phyloP scores from a whole-genome alignment of 306 rosid genomes.

The Calophaca sinica region DNA sequence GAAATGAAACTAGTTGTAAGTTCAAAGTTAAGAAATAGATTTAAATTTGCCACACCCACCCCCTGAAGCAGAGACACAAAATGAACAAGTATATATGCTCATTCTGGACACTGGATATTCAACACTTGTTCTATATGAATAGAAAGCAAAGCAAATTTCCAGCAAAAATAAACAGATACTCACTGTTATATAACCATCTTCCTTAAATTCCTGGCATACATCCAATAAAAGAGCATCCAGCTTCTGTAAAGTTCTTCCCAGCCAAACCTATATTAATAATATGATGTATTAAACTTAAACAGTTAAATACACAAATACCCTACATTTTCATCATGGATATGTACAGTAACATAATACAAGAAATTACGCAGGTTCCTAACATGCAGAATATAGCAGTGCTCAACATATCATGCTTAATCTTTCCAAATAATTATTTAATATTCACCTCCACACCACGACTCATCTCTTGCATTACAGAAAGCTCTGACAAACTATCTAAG shows the following conservation, averaged over 20 bases:
- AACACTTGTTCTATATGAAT: constrained; percentile 32
- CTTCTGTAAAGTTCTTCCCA: constrained; percentile 90
- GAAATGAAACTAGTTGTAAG: constrained; percentile 36
- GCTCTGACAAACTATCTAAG: constrained; percentile 86
- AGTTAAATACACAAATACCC: constrained; percentile 37
- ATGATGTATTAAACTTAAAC: constrained; percentile 30
- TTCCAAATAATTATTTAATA: constrained; percentile 45
- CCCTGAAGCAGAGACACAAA: constrained; percentile 27
- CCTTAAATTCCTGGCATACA: constrained; percentile 93
- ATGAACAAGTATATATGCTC: constrained; percentile 12
- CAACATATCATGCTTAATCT: constrained; percentile 36
- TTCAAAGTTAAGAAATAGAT: constrained; percentile 29
- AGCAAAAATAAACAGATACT: constrained; percentile 53
- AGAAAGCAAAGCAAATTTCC: constrained; percentile 36
- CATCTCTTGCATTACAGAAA: constrained; percentile 94
- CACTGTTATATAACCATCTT: constrained; percentile 85
- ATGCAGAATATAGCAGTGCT: constrained; percentile 16
- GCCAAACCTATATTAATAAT: constrained; percentile 74
- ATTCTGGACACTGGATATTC: constrained; percentile 35
- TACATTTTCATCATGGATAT: constrained; percentile 28
- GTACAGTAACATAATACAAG: constrained; percentile 7
- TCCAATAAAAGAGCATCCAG: constrained; percentile 93
- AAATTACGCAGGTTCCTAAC: constrained; percentile 12
- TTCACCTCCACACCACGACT: constrained; percentile 91
- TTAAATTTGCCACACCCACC: constrained; percentile 18